Evolutionary conservation across 495 filamentous ascomycete genomes (phyloP), one percentile per base, ranked within the genome.

Genomic region (Bathelium albidoporum): DNA sequence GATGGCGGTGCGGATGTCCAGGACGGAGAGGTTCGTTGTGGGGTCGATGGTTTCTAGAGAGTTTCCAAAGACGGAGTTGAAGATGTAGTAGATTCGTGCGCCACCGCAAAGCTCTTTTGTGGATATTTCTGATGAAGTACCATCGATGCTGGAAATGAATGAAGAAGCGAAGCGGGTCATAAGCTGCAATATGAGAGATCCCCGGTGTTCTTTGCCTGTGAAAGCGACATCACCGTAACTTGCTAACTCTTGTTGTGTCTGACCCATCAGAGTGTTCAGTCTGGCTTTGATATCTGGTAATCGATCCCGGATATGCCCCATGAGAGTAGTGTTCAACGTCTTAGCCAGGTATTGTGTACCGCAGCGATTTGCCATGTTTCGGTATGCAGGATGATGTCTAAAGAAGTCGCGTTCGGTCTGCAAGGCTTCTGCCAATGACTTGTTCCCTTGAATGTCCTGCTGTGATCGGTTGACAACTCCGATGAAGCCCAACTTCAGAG

Each of bases 191-290:
- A 99, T 96, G 65, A 97, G 80, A 16, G 91, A 95, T 7, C 94
- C 94, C 41, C 95, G 82, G 69, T 99, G 94, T 71, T 97, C 94
- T 73, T 97, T 96, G 59, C 94, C 94, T 65, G 89, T 96, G 71
- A 99, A 99, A 64, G 95, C 90, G 79, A 93, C 96, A 73, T 96
- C 94, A 20, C 94, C 94, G 71, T 99, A 99, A 74, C 92, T 96
- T 29, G 94, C 95, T 55, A 99, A 83, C 73, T 99, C 94, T 76
- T 99, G 94, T 68, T 99, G 95, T 24, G 94, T 99, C 73, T 99
- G 94, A 5, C 94, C 94, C 95, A 99, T 99, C 59, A 99, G 75
- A 0, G 94, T 99, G 70, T 99, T 99, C 41, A 99, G 80, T 31
- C 94, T 85, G 28, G 94, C 94, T 74, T 99, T 99, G 76, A 99